Percentiles rank a stretch among this genome's conserved stretches.
These are phyloP conservation scores for Adansonia digitata DNA, from an alignment of 345 rosid genomes.

Conservation along the genomic window DNA sequence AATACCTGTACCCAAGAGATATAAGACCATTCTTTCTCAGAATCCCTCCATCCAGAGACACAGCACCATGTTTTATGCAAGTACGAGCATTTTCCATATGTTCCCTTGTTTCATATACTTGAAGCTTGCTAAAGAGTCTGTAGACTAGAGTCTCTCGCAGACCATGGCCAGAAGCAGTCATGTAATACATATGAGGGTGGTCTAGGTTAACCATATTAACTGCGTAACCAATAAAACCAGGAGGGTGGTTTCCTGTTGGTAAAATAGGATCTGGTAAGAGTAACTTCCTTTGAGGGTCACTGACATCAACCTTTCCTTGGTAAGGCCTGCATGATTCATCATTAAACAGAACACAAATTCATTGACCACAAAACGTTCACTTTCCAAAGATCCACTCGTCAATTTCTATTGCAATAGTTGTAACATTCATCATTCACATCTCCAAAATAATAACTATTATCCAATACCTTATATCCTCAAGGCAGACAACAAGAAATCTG, in stretches of 20 bases:
- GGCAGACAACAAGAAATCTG: conserved; percentile 49
- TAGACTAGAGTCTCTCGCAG: conserved; percentile 60
- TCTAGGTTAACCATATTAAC: conserved; percentile 54
- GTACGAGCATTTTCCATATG: conserved; percentile 37
- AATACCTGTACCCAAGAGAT: conserved; percentile 43
- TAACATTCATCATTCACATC: neutral
- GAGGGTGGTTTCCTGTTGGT: conserved; percentile 32
- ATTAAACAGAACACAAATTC: neutral
- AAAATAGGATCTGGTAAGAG: conserved; percentile 36
- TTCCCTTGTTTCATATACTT: conserved; percentile 48
- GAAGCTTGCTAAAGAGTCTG: conserved; percentile 42
- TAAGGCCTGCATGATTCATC: conserved; percentile 27
- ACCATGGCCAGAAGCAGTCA: conserved; percentile 31
- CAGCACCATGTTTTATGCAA: conserved; percentile 32
- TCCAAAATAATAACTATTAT: neutral
- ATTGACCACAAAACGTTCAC: neutral
- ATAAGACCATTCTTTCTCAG: conserved; percentile 37
- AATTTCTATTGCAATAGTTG: neutral
- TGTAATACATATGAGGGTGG: conserved; percentile 11
- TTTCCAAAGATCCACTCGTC: neutral
- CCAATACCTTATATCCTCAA: conserved; percentile 43
- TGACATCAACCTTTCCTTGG: conserved; percentile 17
- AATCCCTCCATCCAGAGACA: conserved; percentile 64
- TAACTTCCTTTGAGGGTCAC: conserved; percentile 41
- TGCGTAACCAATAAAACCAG: conserved; percentile 60